Evolutionary conservation across 768 basidiomycete species (phyloP), one percentile per base, ranked within the genome.

Genomic region (Macrolepiota albuminosa): DNA sequence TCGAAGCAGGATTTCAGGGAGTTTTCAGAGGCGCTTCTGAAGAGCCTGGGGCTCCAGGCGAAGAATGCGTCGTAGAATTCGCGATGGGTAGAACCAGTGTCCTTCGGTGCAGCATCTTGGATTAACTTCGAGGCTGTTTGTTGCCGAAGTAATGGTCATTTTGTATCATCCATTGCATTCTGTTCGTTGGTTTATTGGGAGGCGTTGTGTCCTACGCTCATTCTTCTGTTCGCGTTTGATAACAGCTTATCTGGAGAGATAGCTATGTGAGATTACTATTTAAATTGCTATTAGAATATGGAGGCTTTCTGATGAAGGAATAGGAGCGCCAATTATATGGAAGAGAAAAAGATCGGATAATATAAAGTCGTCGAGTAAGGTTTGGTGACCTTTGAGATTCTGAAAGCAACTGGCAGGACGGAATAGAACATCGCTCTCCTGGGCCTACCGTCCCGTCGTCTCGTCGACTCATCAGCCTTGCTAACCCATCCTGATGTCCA

Each of bases 1-100:
- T 75, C 76, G 42, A 83, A 79, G 63, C 72, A 78, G 58, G 83
- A 84, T 48, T 86, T 86, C 70, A 75, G 75, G 52, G 76, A 78
- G 8, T 85, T 86, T 63, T 76, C 80, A 18, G 73, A 79, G 61
- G 68, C 74, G 21, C 69, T 85, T 54, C 66, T 79, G 56, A 71
- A 75, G 72, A 75, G 69, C 66, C 72, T 71, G 62, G 75, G 66
- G 57, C 66, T 72, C 47, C 68, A 70, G 52, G 42, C 18, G 16
- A 56, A 56, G 43, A 29, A 40, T 11, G 40, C 31, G 10, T 54
- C 53, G 11, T 31, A 54, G 53, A 29, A 42, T 54, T 0, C 34
- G 21, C 10, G 2, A 26, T 18, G 24, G 39, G 24, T 40, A 29
- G 29, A 13, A 31, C 11, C n/a, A 39, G 34, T 2, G 3, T 14